These are phyloP conservation scores for Fagopyrum tataricum DNA, from an alignment of 148 eudicot species.

Conservation along the genomic window DNA sequence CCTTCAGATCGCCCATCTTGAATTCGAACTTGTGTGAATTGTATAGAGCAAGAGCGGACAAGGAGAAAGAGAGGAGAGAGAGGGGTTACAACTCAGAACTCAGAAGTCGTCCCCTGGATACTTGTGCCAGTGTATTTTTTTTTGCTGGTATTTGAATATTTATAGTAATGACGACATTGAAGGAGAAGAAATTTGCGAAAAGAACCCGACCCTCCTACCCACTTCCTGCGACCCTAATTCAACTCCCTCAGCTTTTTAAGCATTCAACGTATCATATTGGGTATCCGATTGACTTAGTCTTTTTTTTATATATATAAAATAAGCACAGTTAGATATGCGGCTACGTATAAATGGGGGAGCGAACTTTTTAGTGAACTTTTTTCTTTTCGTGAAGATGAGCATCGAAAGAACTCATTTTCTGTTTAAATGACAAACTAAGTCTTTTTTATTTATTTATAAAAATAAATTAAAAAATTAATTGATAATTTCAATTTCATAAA, in stretches of 20 bases:
- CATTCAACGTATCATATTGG: no score
- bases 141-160: not conserved
- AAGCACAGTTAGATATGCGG: no score
- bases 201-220: not conserved
- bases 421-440: no score
- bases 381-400: no score
- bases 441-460: no score
- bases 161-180: constrained; percentile 5
- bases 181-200: not conserved
- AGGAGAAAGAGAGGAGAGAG: not conserved
- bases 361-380: no score
- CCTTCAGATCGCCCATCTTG: constrained; percentile 49
- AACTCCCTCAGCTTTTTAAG: not conserved
- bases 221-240: not conserved
- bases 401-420: no score
- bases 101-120: not conserved
- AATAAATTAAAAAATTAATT: no score
- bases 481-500: no score
- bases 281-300: no score
- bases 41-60: not conserved
- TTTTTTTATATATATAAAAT: no score
- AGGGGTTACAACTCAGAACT: not conserved
- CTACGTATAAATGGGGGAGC: no score
- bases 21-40: not conserved
- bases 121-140: not conserved